Evolutionary conservation across 192 early-diverging fungal species (phyloP).

Genomic region (Coemansia sp.): DNA sequence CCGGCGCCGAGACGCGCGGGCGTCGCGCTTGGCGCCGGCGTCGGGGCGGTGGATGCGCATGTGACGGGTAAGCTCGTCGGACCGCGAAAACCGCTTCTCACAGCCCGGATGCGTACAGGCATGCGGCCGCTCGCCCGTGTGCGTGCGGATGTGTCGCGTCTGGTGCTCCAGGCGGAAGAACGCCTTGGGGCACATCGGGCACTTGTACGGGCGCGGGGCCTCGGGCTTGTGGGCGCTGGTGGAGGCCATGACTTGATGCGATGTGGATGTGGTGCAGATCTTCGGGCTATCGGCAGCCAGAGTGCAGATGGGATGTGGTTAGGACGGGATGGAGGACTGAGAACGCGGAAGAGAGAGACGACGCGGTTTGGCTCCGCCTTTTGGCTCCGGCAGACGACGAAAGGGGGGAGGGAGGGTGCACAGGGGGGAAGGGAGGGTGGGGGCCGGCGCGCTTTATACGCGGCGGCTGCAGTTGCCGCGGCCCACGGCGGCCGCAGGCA

Average conservation of each 20-base stretch:
- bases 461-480: constrained; percentile 7
- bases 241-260: constrained; percentile 21
- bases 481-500: constrained; percentile 15
- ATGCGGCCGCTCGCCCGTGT: constrained; percentile 84
- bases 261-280: background rate
- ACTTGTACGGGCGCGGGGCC: constrained; percentile 64
- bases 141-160: constrained; percentile 76
- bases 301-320: background rate
- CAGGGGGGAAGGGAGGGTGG: constrained; percentile 11
- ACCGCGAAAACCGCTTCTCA: constrained; percentile 73
- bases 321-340: background rate
- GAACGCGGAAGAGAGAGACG: background rate
- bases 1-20: constrained; percentile 28
- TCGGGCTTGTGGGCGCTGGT: constrained; percentile 40
- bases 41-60: constrained; percentile 50
- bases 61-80: constrained; percentile 77
- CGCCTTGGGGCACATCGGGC: constrained; percentile 67
- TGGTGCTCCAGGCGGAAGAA: constrained; percentile 77
- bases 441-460: constrained; percentile 30
- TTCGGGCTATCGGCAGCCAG: background rate
- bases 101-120: constrained; percentile 72
- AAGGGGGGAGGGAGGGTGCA: constrained; percentile 15
- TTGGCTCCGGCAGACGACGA: constrained; percentile 6
- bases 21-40: constrained; percentile 34
- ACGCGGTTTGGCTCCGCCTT: constrained; percentile 5